phyloP scores from a whole-genome alignment of 495 filamentous ascomycete genomes.

The Sordaria brevicollis region DNA sequence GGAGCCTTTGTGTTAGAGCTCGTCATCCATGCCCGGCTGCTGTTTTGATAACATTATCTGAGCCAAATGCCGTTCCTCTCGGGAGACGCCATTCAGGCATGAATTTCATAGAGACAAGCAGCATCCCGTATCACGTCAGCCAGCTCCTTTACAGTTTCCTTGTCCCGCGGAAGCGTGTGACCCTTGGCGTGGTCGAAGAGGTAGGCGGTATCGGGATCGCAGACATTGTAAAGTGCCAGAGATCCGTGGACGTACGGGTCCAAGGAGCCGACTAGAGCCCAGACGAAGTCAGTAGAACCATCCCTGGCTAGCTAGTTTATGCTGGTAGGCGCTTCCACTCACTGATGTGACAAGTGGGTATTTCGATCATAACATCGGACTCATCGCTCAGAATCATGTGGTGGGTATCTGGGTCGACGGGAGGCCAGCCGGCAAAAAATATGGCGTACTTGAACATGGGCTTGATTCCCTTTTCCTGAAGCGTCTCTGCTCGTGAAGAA shows the following conservation, averaged over 20 bases:
- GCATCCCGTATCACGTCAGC: constrained; percentile 34
- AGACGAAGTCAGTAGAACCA: background rate
- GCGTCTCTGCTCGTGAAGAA: constrained; percentile 42
- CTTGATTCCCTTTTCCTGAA: constrained; percentile 31
- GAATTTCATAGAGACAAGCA: constrained; percentile 18
- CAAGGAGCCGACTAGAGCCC: constrained; percentile 36
- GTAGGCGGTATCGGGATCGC: constrained; percentile 44
- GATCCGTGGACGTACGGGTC: constrained; percentile 48
- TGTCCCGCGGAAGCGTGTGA: constrained; percentile 43
- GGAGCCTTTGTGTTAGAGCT: background rate
- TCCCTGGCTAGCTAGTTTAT: background rate
- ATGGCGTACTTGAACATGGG: constrained; percentile 46
- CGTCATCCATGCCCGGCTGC: background rate
- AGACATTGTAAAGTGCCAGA: constrained; percentile 49
- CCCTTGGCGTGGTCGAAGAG: constrained; percentile 52
- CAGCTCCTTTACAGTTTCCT: constrained; percentile 39
- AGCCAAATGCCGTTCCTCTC: background rate
- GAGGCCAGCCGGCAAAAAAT: constrained; percentile 49
- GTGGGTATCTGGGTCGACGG: constrained; percentile 36
- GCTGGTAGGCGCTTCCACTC: constrained; percentile 8
- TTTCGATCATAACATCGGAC: constrained; percentile 37
- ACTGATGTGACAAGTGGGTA: constrained; percentile 51
- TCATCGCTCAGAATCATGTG: constrained; percentile 42
- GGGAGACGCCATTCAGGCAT: background rate
- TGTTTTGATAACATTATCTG: background rate